A percentile compares a stretch with the other conserved stretches of the same genome.
Evolutionary conservation across 177 flowering plant genomes (phyloP).

Genomic region (Vitis hybrid): DNA sequence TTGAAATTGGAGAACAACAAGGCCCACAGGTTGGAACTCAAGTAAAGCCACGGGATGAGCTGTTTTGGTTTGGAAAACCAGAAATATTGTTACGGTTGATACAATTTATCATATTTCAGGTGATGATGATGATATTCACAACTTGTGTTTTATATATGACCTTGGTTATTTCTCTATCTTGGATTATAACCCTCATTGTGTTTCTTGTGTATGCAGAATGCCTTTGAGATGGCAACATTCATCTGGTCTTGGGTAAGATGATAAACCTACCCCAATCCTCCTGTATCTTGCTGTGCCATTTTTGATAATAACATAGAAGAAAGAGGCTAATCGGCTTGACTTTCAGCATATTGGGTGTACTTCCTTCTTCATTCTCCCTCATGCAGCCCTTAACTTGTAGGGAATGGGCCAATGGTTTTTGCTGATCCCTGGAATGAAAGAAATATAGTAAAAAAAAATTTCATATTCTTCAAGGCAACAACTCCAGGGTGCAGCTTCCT

Average conservation of each 20-base stretch:
- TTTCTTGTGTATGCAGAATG: constrained; percentile 63
- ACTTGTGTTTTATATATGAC: background rate
- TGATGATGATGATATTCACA: constrained; percentile 10
- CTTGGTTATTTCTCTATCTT: background rate
- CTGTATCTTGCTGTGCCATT: background rate
- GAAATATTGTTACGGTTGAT: constrained; percentile 69
- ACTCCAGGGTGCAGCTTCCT: too few relatives aligned
- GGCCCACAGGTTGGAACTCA: constrained; percentile 51
- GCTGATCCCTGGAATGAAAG: background rate
- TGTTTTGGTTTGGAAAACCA: constrained; percentile 95
- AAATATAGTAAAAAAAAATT: background rate
- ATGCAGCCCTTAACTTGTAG: too few relatives aligned
- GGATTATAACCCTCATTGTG: background rate
- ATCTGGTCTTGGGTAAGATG: constrained; percentile 86
- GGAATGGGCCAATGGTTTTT: too few relatives aligned
- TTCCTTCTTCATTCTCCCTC: too few relatives aligned
- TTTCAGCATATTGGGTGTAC: too few relatives aligned
- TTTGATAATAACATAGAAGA: background rate
- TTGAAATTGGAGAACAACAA: constrained; percentile 65
- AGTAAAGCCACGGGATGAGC: constrained; percentile 88
- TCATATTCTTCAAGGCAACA: background rate
- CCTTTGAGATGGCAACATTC: constrained; percentile 98
- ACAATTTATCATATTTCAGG: constrained; percentile 97
- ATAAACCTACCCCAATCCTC: background rate
- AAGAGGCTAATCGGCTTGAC: too few relatives aligned